These are phyloP conservation scores for Mortierella sp. DNA, from an alignment of 371 early-diverging fungal species.

Conservation along the genomic window DNA sequence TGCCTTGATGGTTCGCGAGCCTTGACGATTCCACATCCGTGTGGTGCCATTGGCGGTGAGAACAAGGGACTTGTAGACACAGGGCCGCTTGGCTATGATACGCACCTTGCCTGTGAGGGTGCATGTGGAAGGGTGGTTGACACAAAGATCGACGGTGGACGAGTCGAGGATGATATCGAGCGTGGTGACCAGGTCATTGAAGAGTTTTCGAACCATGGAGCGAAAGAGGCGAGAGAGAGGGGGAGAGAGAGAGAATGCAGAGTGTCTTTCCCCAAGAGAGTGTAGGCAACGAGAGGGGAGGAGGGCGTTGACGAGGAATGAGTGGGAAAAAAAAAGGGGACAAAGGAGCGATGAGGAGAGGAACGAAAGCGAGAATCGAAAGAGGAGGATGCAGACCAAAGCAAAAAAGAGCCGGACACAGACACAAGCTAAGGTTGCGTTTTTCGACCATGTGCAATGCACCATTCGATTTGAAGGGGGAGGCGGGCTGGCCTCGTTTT, in stretches of 20 bases:
- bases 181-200: constrained; percentile 39
- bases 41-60: constrained; percentile 32
- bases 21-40: constrained; percentile 21
- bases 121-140: constrained; percentile 28
- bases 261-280: constrained; percentile 18
- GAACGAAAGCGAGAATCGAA: constrained; percentile 1
- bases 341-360: too few species aligned
- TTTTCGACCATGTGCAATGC: too few species aligned
- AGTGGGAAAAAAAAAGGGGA: not conserved
- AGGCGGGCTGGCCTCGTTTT: too few species aligned
- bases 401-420: too few species aligned
- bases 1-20: constrained; percentile 20
- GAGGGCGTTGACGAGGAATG: not conserved
- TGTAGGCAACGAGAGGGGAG: not conserved
- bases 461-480: too few species aligned
- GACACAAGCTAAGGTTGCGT: too few species aligned
- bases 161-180: constrained; percentile 38
- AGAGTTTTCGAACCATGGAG: constrained; percentile 26
- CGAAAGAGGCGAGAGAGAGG: not conserved
- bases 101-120: constrained; percentile 39
- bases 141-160: constrained; percentile 25
- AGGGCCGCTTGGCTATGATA: constrained; percentile 40
- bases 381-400: too few species aligned
- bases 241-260: constrained; percentile 11
- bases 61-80: constrained; percentile 34